Evolutionary conservation across 164 flowering plant genomes (phyloP).

Genomic region (Macadamia integrifolia): DNA sequence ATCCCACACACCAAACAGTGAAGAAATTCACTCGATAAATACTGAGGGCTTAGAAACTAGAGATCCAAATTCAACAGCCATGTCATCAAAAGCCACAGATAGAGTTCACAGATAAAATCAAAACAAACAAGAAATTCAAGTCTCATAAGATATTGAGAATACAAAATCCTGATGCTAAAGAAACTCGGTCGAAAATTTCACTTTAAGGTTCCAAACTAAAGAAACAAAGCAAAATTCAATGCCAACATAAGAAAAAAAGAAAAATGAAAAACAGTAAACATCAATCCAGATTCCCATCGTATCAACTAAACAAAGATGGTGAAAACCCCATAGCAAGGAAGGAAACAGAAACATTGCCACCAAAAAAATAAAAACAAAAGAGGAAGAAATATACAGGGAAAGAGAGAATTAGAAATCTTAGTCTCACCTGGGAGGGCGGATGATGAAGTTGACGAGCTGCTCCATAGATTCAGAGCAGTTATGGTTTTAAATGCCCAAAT

Average conservation of each 20-base stretch:
- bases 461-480: constrained; percentile 51
- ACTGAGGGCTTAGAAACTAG: neutral
- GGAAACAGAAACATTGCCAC: too few species aligned
- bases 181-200: too few species aligned
- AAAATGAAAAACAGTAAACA: too few species aligned
- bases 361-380: too few species aligned
- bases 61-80: neutral
- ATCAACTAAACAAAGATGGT: neutral
- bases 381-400: too few species aligned
- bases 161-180: neutral
- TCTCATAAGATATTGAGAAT: neutral
- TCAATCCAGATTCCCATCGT: too few species aligned
- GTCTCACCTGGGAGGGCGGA: constrained; percentile 86
- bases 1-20: too few species aligned
- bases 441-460: constrained; percentile 87
- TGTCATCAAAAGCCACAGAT: neutral
- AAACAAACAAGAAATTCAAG: neutral
- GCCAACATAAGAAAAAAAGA: too few species aligned
- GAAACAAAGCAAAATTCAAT: too few species aligned
- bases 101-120: neutral
- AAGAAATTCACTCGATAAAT: neutral
- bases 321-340: neutral
- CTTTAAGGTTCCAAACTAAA: too few species aligned
- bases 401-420: too few species aligned
- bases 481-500: too few species aligned